phyloP scores from a whole-genome alignment of 108 stramenopile species.

The Mediolabrus comicus region DNA sequence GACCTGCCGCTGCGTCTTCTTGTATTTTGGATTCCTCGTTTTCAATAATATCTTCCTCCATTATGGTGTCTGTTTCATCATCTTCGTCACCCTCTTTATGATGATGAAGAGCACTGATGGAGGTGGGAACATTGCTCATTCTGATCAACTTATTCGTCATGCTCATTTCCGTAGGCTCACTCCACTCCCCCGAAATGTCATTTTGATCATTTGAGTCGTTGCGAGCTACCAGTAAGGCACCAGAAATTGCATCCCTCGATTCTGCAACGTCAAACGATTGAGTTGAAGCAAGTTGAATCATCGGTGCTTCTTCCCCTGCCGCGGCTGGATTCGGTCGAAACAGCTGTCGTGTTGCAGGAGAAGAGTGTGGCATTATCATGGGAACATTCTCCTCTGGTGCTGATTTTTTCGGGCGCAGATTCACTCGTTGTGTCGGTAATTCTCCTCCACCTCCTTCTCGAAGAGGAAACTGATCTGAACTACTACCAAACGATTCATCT shows the following conservation, averaged over 20 bases:
- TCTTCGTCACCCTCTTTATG: constrained; percentile 31
- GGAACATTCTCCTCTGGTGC: constrained; percentile 12
- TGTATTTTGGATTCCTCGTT: constrained; percentile 7
- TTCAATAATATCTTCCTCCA: constrained; percentile 39
- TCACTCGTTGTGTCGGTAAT: constrained; percentile 4
- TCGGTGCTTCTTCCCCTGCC: background rate
- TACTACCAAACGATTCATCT: background rate
- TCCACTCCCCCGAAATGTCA: constrained; percentile 41
- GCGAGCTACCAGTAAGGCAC: constrained; percentile 3
- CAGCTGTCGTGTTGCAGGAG: constrained; percentile 47
- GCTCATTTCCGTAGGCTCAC: constrained; percentile 5
- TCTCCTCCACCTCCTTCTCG: constrained; percentile 9
- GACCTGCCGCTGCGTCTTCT: constrained; percentile 1
- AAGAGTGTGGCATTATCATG: constrained; percentile 26
- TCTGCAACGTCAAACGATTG: constrained; percentile 24
- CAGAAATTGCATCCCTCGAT: background rate
- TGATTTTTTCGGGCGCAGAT: constrained; percentile 11
- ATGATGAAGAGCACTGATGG: background rate
- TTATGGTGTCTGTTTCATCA: constrained; percentile 34
- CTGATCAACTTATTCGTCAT: constrained; percentile 12
- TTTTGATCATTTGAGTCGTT: constrained; percentile 6
- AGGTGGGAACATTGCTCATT: background rate
- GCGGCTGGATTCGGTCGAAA: constrained; percentile 15
- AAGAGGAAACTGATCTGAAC: background rate
- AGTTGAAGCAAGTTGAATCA: background rate